Evolutionary conservation across 768 basidiomycete genomes (phyloP).

Genomic region (Multifurca ochricompacta): DNA sequence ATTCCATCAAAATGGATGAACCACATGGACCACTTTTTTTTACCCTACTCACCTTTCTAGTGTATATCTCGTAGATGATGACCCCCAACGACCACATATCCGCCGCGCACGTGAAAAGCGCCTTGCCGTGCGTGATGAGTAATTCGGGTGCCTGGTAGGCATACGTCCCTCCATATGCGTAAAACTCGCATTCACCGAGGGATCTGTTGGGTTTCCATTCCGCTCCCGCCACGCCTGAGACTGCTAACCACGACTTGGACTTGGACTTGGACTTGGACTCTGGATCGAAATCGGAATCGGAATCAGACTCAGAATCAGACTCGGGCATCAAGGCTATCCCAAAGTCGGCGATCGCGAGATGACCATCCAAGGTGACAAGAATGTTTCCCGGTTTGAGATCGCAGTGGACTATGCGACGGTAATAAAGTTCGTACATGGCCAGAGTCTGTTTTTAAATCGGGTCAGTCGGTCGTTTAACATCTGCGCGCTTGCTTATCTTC

Average conservation of each 20-base stretch:
- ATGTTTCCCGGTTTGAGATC: slow-evolving; percentile 41
- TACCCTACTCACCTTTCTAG: slow-evolving; percentile 1
- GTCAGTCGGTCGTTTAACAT: too few species aligned
- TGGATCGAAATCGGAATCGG: too few species aligned
- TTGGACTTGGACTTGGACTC: too few species aligned
- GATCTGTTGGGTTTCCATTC: background rate
- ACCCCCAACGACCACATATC: slow-evolving; percentile 18
- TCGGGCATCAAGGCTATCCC: background rate
- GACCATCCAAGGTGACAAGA: slow-evolving; percentile 14
- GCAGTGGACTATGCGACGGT: slow-evolving; percentile 37
- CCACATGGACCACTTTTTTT: too few species aligned
- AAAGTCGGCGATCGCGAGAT: slow-evolving; percentile 22
- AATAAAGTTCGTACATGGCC: slow-evolving; percentile 30
- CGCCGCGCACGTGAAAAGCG: slow-evolving; percentile 4
- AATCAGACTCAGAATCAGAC: too few species aligned
- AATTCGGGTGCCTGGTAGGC: slow-evolving; percentile 18
- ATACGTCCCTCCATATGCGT: slow-evolving; percentile 11
- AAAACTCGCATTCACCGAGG: background rate
- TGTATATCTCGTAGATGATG: slow-evolving; percentile 13
- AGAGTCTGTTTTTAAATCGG: slow-evolving; percentile 4
- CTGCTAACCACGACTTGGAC: too few species aligned
- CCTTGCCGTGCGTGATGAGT: slow-evolving; percentile 1
- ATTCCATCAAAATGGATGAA: too few species aligned
- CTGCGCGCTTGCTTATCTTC: too few species aligned
- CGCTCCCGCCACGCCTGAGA: too few species aligned